phyloP scores from a whole-genome alignment of 495 filamentous ascomycete genomes.

The Pseudomonodictys pantanalensis region DNA sequence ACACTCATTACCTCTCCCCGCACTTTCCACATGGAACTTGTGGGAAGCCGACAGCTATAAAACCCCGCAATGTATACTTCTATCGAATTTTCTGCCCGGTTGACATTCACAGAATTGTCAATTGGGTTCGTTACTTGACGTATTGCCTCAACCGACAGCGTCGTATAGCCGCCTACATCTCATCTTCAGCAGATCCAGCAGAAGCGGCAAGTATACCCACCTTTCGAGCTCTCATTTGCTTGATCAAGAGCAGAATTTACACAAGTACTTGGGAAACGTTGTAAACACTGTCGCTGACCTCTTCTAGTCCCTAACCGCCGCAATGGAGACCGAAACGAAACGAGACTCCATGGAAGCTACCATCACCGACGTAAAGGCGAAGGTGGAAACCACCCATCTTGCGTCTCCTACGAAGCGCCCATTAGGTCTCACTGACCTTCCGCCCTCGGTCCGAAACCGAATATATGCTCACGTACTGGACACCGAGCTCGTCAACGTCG shows the following conservation, averaged over 20 bases:
- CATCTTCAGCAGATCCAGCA: no score
- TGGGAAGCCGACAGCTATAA: not conserved
- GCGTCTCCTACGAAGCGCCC: not conserved
- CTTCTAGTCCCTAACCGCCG: constrained; percentile 1
- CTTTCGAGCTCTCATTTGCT: no score
- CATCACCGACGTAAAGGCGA: not conserved
- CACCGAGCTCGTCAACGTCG: constrained; percentile 21
- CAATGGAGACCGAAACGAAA: constrained; percentile 17
- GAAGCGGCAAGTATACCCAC: no score
- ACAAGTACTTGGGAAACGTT: not conserved
- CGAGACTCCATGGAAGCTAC: constrained; percentile 18
- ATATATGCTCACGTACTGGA: constrained; percentile 22
- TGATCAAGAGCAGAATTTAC: no score
- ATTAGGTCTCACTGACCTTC: constrained; percentile 5
- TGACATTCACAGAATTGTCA: not conserved
- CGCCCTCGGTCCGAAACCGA: constrained; percentile 13
- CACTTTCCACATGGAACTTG: no score
- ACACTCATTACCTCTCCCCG: not conserved
- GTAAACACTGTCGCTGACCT: not conserved
- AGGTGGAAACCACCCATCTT: not conserved
- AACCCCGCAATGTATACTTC: constrained; percentile 6
- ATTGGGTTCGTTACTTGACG: no score
- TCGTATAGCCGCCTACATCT: no score
- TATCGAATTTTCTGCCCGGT: not conserved
- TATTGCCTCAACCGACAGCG: no score